phyloP scores from a whole-genome alignment of 148 eudicot genomes.

The Fallopia convolvulus region DNA sequence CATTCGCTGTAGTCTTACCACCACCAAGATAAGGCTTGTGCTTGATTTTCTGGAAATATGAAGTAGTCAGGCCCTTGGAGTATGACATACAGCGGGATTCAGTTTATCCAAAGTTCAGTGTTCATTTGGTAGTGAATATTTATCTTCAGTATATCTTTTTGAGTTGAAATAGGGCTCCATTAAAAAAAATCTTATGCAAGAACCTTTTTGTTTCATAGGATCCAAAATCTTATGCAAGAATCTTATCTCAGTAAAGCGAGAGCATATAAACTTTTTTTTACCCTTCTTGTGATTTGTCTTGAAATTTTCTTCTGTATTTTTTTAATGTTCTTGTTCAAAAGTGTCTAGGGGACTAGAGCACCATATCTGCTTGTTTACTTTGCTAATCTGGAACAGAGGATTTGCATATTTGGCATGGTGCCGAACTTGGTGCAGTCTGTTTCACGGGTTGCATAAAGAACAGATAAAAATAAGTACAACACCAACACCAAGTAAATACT shows the following conservation, averaged over 20 bases:
- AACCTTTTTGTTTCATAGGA: background rate
- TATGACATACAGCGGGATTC: background rate
- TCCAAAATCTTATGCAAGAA: background rate
- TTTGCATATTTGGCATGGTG: too few species aligned
- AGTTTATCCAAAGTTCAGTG: background rate
- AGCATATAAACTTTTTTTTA: background rate
- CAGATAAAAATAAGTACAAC: too few species aligned
- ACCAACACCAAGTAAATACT: too few species aligned
- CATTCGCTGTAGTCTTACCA: slow-evolving; percentile 72
- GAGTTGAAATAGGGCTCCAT: background rate
- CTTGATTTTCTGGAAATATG: slow-evolving; percentile 1
- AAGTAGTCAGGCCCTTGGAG: background rate
- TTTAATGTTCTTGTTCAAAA: background rate
- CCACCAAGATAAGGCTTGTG: slow-evolving; percentile 17
- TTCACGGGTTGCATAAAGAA: too few species aligned
- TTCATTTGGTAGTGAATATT: background rate
- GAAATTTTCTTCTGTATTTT: background rate
- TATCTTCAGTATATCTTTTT: background rate
- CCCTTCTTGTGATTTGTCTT: background rate
- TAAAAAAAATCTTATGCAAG: background rate
- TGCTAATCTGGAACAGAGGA: background rate
- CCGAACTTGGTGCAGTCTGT: too few species aligned
- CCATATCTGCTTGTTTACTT: background rate
- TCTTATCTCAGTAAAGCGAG: background rate
- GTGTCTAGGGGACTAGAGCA: background rate